These are phyloP conservation scores for Fennellomyces sp. DNA, from an alignment of 371 early-diverging fungal genomes.

Conservation along the genomic window DNA sequence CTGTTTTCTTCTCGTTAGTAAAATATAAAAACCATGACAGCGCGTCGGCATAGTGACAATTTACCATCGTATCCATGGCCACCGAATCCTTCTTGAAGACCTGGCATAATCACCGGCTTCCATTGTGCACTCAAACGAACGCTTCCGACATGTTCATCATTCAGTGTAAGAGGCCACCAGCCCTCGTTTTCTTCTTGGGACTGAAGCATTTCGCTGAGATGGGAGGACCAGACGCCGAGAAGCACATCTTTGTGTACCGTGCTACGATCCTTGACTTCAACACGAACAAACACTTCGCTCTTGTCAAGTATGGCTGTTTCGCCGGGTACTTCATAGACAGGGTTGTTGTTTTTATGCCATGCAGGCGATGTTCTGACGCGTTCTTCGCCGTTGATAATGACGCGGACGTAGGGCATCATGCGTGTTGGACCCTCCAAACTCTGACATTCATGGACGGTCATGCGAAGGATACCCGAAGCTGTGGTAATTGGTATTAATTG, in stretches of 20 bases:
- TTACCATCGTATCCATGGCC: slow-evolving; percentile 42
- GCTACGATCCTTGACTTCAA: slow-evolving; percentile 38
- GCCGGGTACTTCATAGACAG: slow-evolving; percentile 46
- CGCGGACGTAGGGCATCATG: slow-evolving; percentile 47
- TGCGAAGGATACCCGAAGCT: slow-evolving; percentile 57
- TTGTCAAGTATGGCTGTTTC: slow-evolving; percentile 53
- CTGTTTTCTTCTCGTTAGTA: slow-evolving; percentile 15
- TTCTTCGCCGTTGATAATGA: slow-evolving; percentile 49
- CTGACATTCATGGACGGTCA: slow-evolving; percentile 57
- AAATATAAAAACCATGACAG: too few relatives aligned
- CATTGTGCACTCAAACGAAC: slow-evolving; percentile 54
- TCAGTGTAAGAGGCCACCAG: slow-evolving; percentile 42
- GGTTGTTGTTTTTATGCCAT: slow-evolving; percentile 44
- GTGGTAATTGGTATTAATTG: too few relatives aligned
- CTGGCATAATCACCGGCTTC: slow-evolving; percentile 59
- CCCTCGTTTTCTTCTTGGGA: slow-evolving; percentile 37
- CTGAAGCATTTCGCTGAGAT: slow-evolving; percentile 39
- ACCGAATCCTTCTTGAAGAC: slow-evolving; percentile 37
- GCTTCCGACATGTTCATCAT: slow-evolving; percentile 29
- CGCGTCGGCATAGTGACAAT: too few relatives aligned
- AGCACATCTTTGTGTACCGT: slow-evolving; percentile 33
- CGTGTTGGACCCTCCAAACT: slow-evolving; percentile 35
- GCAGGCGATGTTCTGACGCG: slow-evolving; percentile 42
- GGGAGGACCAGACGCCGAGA: slow-evolving; percentile 44
- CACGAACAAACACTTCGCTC: slow-evolving; percentile 33